phyloP scores from a whole-genome alignment of 1,139 yeast species.

The Yamadazyma dendronema region DNA sequence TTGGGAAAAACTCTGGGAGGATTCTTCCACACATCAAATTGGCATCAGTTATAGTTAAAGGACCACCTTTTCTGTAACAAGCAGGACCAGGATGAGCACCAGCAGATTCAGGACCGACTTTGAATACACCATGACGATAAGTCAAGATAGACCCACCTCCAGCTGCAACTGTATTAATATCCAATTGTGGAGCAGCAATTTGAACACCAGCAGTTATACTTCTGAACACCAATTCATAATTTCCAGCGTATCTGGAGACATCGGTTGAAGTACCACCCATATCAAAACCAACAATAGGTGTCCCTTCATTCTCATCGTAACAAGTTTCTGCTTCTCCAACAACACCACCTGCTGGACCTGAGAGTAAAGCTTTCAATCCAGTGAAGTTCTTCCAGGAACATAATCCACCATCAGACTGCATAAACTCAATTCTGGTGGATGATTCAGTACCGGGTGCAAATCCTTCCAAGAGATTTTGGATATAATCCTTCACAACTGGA shows the following conservation, averaged over 20 bases:
- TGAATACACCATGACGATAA: slow-evolving; percentile 49
- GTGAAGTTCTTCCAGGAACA: slow-evolving; percentile 47
- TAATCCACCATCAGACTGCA: slow-evolving; percentile 61
- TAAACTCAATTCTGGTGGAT: slow-evolving; percentile 38
- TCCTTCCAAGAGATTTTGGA: slow-evolving; percentile 59
- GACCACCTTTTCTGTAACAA: slow-evolving; percentile 56
- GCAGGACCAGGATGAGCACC: slow-evolving; percentile 61
- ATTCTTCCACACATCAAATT: slow-evolving; percentile 50
- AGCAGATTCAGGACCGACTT: slow-evolving; percentile 57
- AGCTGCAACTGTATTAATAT: slow-evolving; percentile 59
- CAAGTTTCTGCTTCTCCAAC: slow-evolving; percentile 55
- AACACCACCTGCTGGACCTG: slow-evolving; percentile 64
- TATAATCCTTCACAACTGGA: slow-evolving; percentile 65
- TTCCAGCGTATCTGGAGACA: slow-evolving; percentile 46
- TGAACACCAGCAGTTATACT: slow-evolving; percentile 54
- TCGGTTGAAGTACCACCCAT: slow-evolving; percentile 65
- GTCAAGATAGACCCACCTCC: slow-evolving; percentile 55
- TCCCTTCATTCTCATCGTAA: slow-evolving; percentile 33
- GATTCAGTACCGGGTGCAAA: slow-evolving; percentile 41
- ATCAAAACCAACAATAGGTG: slow-evolving; percentile 54
- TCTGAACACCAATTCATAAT: slow-evolving; percentile 50
- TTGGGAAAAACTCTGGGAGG: slow-evolving; percentile 48
- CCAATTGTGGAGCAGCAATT: slow-evolving; percentile 55
- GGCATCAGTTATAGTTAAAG: slow-evolving; percentile 56
- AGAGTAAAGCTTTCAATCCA: slow-evolving; percentile 49